These are phyloP conservation scores for Phalaenopsis equestris DNA, from an alignment of 106 monocot species.

Conservation along the genomic window DNA sequence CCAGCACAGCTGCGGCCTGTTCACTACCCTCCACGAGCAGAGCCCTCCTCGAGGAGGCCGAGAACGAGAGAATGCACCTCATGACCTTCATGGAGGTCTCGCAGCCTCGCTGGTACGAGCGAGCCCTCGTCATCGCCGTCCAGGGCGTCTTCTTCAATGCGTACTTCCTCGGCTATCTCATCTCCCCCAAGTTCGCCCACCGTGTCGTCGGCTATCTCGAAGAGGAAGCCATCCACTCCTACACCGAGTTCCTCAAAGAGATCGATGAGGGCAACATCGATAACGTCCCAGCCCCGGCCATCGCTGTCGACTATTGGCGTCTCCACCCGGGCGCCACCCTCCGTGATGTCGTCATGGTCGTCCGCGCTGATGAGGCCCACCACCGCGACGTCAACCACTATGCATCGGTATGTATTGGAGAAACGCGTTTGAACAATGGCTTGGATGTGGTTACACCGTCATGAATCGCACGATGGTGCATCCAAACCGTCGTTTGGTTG, in stretches of 20 bases:
- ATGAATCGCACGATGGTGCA: no score
- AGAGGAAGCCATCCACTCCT: constrained; percentile 85
- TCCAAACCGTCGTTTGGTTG: no score
- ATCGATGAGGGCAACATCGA: constrained; percentile 54
- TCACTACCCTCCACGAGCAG: no score
- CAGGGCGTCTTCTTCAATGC: constrained; percentile 92
- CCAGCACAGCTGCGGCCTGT: constrained; percentile 87
- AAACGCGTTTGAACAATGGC: no score
- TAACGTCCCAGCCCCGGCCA: constrained; percentile 63
- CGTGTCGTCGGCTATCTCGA: constrained; percentile 73
- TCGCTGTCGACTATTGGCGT: constrained; percentile 83
- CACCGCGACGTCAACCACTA: constrained; percentile 92
- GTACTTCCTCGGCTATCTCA: constrained; percentile 69
- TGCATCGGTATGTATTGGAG: constrained; percentile 39
- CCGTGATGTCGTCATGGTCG: constrained; percentile 57
- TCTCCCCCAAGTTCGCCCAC: constrained; percentile 78
- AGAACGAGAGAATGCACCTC: constrained; percentile 89
- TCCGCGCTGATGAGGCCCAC: constrained; percentile 84
- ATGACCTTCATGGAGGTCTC: constrained; percentile 94
- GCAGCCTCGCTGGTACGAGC: constrained; percentile 73
- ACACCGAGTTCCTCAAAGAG: constrained; percentile 73
- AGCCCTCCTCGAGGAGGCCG: constrained; percentile 74
- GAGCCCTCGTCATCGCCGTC: constrained; percentile 62
- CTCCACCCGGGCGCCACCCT: constrained; percentile 42
- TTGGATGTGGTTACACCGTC: no score